Percentiles rank a stretch among this genome's conserved stretches.
These are phyloP conservation scores for Globisporangium acanthophoron DNA, from an alignment of 352 stramenopile species.

Conservation along the genomic window DNA sequence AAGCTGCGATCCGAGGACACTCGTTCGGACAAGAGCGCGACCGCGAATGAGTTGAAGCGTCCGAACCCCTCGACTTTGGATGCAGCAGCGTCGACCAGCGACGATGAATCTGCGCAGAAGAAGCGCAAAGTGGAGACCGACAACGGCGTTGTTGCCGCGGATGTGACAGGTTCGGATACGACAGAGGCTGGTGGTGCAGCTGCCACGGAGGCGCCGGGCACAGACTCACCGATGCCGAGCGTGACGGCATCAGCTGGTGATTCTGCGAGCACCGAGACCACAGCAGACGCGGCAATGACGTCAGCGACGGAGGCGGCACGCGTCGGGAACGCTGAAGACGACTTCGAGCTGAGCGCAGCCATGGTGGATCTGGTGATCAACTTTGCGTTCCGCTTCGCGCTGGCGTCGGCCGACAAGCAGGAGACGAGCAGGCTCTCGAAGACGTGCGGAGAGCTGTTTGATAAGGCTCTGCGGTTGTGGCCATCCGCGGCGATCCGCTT, in stretches of 20 bases:
- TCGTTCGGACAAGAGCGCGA: not conserved
- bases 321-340: slow-evolving; percentile 53
- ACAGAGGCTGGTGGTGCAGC: not conserved
- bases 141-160: slow-evolving; percentile 11
- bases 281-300: slow-evolving; percentile 12
- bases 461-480: slow-evolving; percentile 82
- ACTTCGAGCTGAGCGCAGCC: slow-evolving; percentile 80
- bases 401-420: slow-evolving; percentile 87
- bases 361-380: slow-evolving; percentile 93
- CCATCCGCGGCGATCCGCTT: slow-evolving; percentile 83
- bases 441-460: slow-evolving; percentile 85
- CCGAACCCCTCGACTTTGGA: not conserved
- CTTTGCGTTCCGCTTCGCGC: slow-evolving; percentile 83
- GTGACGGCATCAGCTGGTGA: not conserved
- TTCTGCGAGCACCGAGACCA: not conserved
- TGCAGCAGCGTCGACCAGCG: not conserved
- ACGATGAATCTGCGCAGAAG: slow-evolving; percentile 19
- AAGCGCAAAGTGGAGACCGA: slow-evolving; percentile 39
- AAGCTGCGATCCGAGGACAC: slow-evolving; percentile 9
- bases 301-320: slow-evolving; percentile 5
- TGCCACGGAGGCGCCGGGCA: not conserved
- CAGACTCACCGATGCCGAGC: not conserved
- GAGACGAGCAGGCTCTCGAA: slow-evolving; percentile 86
- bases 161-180: slow-evolving; percentile 1
- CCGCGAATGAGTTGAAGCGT: slow-evolving; percentile 16